Conservation (phyloP, 106 monocot species). For the Allium sativum region DNA sequence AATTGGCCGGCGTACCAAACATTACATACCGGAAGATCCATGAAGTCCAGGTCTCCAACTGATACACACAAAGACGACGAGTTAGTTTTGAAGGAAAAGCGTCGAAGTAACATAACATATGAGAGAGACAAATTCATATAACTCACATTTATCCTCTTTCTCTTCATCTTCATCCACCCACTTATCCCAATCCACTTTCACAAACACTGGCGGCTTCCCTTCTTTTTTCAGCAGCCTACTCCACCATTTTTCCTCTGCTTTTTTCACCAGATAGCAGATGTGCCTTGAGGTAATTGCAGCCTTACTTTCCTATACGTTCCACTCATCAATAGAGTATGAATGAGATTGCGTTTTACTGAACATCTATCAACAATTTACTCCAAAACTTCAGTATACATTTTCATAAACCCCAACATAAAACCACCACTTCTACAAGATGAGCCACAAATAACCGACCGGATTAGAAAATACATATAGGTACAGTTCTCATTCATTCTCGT, state of each 20-base stretch:
- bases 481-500: too few species aligned
- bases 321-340: too few species aligned
- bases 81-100: neutral
- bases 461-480: too few species aligned
- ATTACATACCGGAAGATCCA: slow-evolving; percentile 69
- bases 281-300: slow-evolving; percentile 34
- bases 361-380: too few species aligned
- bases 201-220: slow-evolving; percentile 59
- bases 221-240: slow-evolving; percentile 52
- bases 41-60: slow-evolving; percentile 46
- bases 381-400: too few species aligned
- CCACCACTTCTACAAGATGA: too few species aligned
- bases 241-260: slow-evolving; percentile 84
- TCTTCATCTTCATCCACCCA: slow-evolving; percentile 92
- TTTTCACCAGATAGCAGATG: slow-evolving; percentile 52
- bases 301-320: slow-evolving; percentile 50
- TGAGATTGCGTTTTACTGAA: too few species aligned
- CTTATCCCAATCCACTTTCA: slow-evolving; percentile 93
- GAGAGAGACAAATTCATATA: neutral
- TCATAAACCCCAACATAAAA: too few species aligned
- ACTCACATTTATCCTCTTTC: slow-evolving; percentile 25
- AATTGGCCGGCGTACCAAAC: neutral
- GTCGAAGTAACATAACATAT: neutral
- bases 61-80: neutral
- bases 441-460: too few species aligned